Evolutionary conservation across 768 basidiomycete species (phyloP), one percentile per base, ranked within the genome.

Genomic region (Auriscalpium orientale): DNA sequence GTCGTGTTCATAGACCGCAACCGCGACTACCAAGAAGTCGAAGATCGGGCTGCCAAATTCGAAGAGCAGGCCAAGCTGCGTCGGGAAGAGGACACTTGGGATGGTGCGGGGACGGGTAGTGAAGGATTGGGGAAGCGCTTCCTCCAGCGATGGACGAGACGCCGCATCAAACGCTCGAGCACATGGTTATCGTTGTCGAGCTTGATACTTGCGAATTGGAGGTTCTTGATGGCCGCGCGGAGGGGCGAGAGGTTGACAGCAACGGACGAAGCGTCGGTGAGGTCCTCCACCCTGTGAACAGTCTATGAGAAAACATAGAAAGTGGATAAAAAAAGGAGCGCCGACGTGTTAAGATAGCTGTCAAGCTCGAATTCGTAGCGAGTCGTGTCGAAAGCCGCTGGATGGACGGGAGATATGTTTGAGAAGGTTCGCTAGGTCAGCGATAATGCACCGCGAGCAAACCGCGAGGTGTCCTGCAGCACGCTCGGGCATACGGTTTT

Each of bases 311-410:
- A 28, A 13, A 38, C 20, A 8, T 47, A 7, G 55, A 43, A 44
- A 21, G 21, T 54, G 51, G 22, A 63, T 12, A 36, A 75, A 44
- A 15, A 43, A 28, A 28, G 28, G 28, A 28, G 28, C 28, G 28
- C 40, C 4, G 56, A 83, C 83, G 74, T 73, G 50, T 76, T 64
- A 2, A 84, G 72, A 64, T 87, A 86, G n/a, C 60, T 64, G 46
- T 68, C 73, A 21, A 87, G 72, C 57, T 85, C 79, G 37, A 73
- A 65, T 0, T 83, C 68, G 60, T 87, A 86, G 65, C 85, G 81
- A 0, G 84, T 87, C 8, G 84, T 85, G 65, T 87, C 87, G 59
- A 87, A 67, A n/a, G n/a, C n/a, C n/a, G n/a, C n/a, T n/a, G n/a
- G n/a, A n/a, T n/a, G n/a, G n/a, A n/a, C n/a, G n/a, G n/a, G n/a